Base-by-base conservation (phyloP, 2,329 filamentous ascomycete species). In the Aspergillus ustus region DNA sequence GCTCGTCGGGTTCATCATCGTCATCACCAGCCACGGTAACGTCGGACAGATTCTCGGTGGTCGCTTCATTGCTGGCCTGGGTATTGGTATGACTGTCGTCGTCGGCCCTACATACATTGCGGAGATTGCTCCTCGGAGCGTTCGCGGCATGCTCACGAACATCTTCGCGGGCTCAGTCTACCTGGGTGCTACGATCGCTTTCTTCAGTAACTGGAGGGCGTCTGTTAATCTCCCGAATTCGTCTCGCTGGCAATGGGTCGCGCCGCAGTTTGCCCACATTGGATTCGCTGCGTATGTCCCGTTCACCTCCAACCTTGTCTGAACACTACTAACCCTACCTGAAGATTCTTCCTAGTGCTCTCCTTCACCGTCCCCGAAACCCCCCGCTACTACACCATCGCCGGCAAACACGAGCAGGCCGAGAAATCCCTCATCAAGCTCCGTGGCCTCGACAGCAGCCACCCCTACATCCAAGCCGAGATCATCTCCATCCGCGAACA, bases 21-120 rank as follows among this genome's bases (percentile, higher is more conserved):
- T 74, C 61, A 69, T 77, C 40, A 74, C 72, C 7, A 64, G 74
- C 8, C 62, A 64, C 48, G 69, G 52, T 17, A 17, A 62, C 19
- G 59, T 75, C 22, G 69, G 68, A 6, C 67, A 69, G 48, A 64
- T 75, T 7, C 75, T 75, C 29, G 72, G 70, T 2, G 74, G 72
- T 7, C 66, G 73, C 4, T 73, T 75, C 43, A 67, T 77, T 11
- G 69, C 71, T 55, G 74, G 74, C 2, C 54, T 77, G 3, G 74
- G 74, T 2, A 70, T 74, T 37, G 73, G 74, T 7, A 67, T 74
- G 34, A 87, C 91, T 1, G 92, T 92, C 0, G 93, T 97, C 25
- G 90, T 96, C 29, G 92, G 93, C 1, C 93, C 93, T 0, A 84
- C 97, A 8, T 97, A 96, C 80, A 92, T 97, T 70, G 92, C 91